Evolutionary conservation across 2,329 filamentous ascomycete species (phyloP).

Genomic region (Colletotrichum graminicola): DNA sequence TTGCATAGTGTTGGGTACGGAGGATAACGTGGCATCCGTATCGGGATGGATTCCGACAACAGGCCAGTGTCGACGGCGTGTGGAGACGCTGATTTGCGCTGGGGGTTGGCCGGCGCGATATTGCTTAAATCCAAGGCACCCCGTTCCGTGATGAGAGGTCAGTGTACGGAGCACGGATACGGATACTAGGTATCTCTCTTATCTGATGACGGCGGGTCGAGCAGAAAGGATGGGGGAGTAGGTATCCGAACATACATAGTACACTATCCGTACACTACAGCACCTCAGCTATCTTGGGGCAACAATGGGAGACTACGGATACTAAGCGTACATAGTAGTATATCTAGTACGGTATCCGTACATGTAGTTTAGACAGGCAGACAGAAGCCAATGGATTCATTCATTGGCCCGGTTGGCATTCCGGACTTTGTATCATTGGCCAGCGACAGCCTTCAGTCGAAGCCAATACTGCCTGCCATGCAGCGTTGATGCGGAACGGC

Average conservation of each 20-base stretch:
- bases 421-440: not conserved
- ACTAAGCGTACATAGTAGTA: not conserved
- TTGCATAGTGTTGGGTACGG: constrained; percentile 29
- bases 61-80: constrained; percentile 1
- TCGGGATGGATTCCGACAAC: constrained; percentile 29
- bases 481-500: not conserved
- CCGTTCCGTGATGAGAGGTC: constrained; percentile 17
- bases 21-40: constrained; percentile 33
- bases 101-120: constrained; percentile 34
- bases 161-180: no score
- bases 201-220: constrained; percentile 6
- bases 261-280: no score
- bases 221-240: not conserved
- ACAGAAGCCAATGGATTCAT: constrained; percentile 14
- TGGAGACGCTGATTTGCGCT: constrained; percentile 41
- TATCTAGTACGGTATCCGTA: no score
- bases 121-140: constrained; percentile 23
- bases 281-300: not conserved
- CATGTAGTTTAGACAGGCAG: not conserved
- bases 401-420: constrained; percentile 15
- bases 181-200: constrained; percentile 14
- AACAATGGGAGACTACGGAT: no score
- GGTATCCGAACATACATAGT: no score
- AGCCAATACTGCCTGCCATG: not conserved
- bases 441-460: not conserved